Conservation (phyloP, 2,329 filamentous ascomycete species). For the Phialemoniopsis sp. region DNA sequence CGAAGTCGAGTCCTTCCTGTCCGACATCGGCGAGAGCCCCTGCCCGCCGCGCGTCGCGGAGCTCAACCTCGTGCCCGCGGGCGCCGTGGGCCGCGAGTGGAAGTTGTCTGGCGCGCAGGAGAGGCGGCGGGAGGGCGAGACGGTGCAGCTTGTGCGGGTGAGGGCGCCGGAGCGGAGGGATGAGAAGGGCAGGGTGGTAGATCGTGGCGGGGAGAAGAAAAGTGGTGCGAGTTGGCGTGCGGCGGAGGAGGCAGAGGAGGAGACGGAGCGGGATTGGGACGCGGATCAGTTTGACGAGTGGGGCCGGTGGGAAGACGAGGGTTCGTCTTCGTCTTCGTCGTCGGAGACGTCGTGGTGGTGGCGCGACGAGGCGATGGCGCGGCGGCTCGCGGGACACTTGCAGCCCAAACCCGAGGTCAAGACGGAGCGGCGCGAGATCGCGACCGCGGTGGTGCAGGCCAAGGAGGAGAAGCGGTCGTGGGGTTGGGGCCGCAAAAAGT, state of each 20-base stretch:
- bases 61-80: constrained; percentile 39
- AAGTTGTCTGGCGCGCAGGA: constrained; percentile 25
- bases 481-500: constrained; percentile 21
- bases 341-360: constrained; percentile 34
- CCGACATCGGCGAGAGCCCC: constrained; percentile 10
- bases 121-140: constrained; percentile 18
- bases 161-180: neutral
- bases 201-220: neutral
- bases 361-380: constrained; percentile 39
- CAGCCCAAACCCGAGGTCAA: constrained; percentile 26
- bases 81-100: constrained; percentile 31
- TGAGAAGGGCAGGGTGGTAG: constrained; percentile 1
- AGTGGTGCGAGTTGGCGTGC: neutral
- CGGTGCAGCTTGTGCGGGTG: constrained; percentile 26
- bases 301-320: constrained; percentile 33
- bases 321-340: neutral
- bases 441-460: constrained; percentile 21
- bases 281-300: constrained; percentile 37
- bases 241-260: neutral
- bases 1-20: constrained; percentile 35
- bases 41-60: constrained; percentile 31
- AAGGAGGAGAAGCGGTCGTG: constrained; percentile 29
- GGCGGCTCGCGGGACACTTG: constrained; percentile 37
- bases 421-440: constrained; percentile 21
- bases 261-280: constrained; percentile 5